Conservation (phyloP, 2,329 filamentous ascomycete species). For the Apiospora aurea region DNA sequence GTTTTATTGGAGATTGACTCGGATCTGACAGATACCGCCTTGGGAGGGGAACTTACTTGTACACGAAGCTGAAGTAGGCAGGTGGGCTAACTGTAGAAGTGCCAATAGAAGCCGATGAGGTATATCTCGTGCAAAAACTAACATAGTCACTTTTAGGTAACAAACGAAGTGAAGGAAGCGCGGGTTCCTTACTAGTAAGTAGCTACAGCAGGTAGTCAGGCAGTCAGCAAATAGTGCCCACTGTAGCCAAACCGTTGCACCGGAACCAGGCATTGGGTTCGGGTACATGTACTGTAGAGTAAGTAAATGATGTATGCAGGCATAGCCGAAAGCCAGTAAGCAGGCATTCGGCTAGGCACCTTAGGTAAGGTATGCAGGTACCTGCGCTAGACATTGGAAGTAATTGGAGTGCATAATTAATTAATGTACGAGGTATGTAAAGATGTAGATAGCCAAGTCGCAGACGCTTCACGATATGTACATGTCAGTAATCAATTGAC, state of each 20-base stretch:
- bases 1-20: constrained; percentile 4
- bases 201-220: background rate
- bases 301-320: background rate
- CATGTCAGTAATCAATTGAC: background rate
- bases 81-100: background rate
- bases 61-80: constrained; percentile 26
- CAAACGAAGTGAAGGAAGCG: background rate
- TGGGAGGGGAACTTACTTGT: constrained; percentile 9
- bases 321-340: background rate
- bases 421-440: background rate
- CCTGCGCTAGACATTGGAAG: background rate
- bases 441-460: background rate
- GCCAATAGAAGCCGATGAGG: background rate
- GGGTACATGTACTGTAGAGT: background rate
- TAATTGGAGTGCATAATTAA: background rate
- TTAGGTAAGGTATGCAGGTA: too few species aligned
- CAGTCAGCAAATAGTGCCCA: background rate
- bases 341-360: background rate
- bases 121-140: background rate
- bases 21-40: constrained; percentile 5
- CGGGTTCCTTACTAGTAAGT: background rate
- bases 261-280: background rate
- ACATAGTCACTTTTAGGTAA: background rate
- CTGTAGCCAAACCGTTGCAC: constrained; percentile 4
- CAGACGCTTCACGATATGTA: background rate